Percentiles rank a stretch among this genome's conserved stretches.
Conservation (phyloP, 805 yeast species). For the Pichia insulana region DNA sequence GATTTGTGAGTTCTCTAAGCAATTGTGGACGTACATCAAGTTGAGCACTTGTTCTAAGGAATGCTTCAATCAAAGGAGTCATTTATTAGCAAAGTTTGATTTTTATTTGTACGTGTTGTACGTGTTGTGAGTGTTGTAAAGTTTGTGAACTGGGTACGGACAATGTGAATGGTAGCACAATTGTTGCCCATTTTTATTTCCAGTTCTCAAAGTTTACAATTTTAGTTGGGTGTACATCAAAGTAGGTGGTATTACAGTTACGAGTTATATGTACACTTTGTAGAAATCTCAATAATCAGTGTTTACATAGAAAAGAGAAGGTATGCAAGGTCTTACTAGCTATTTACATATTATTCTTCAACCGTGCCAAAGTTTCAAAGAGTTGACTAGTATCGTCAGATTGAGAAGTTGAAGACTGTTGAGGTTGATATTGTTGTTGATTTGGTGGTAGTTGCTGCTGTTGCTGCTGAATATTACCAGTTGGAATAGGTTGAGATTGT, state of each 20-base stretch:
- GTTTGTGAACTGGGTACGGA: too few relatives aligned
- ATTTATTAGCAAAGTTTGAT: too few relatives aligned
- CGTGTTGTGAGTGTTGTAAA: too few relatives aligned
- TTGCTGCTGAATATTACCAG: too few relatives aligned
- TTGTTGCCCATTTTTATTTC: too few relatives aligned
- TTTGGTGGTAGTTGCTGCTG: not conserved
- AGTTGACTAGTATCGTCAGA: constrained; percentile 28
- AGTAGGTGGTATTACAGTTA: too few relatives aligned
- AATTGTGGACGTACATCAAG: constrained; percentile 55
- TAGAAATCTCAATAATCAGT: too few relatives aligned
- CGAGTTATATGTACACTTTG: not conserved
- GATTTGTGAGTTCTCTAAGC: constrained; percentile 59
- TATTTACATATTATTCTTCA: constrained; percentile 29
- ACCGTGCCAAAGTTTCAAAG: constrained; percentile 30
- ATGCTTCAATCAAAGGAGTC: constrained; percentile 15
- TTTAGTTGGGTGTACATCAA: too few relatives aligned
- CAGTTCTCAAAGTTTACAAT: too few relatives aligned
- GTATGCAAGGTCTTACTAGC: not conserved
- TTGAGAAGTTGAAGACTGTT: constrained; percentile 9
- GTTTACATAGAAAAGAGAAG: not conserved
- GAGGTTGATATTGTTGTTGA: constrained; percentile 1
- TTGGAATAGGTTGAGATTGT: not conserved
- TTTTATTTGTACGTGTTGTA: too few relatives aligned
- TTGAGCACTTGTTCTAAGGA: constrained; percentile 46
- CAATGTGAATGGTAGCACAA: too few relatives aligned